Conservation (phyloP, 768 basidiomycete species). For the Psilocybe azurescens region DNA sequence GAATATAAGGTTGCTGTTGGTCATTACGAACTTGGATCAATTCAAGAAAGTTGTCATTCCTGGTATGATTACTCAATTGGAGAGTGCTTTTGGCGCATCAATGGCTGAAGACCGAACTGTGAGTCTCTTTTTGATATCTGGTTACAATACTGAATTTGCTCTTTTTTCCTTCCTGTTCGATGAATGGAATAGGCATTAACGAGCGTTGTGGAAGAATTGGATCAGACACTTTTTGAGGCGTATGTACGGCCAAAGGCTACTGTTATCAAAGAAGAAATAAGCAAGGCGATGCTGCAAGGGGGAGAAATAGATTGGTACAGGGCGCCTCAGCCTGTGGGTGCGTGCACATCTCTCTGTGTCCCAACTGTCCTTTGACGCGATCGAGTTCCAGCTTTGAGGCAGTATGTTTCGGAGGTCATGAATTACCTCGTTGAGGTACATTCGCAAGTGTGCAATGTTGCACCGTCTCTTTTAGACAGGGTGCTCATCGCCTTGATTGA, state of each 20-base stretch:
- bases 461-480: constrained; percentile 79
- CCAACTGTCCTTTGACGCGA: not conserved
- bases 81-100: constrained; percentile 71
- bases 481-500: constrained; percentile 79
- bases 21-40: constrained; percentile 86
- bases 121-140: constrained; percentile 9
- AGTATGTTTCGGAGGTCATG: constrained; percentile 88
- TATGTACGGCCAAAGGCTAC: constrained; percentile 80
- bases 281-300: constrained; percentile 71
- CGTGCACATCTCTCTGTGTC: constrained; percentile 19
- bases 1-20: constrained; percentile 86
- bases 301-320: constrained; percentile 89
- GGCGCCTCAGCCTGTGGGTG: constrained; percentile 87
- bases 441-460: constrained; percentile 82
- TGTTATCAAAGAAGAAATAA: constrained; percentile 67
- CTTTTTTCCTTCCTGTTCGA: not conserved
- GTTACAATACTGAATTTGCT: not conserved
- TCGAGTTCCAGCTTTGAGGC: constrained; percentile 69
- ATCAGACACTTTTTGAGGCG: constrained; percentile 86
- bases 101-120: constrained; percentile 77
- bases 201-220: constrained; percentile 80
- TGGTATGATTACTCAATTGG: constrained; percentile 78
- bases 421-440: constrained; percentile 91
- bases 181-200: constrained; percentile 59
- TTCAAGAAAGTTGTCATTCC: constrained; percentile 74